phyloP scores from a whole-genome alignment of 768 basidiomycete genomes.

The Tremella yokohamensis region DNA sequence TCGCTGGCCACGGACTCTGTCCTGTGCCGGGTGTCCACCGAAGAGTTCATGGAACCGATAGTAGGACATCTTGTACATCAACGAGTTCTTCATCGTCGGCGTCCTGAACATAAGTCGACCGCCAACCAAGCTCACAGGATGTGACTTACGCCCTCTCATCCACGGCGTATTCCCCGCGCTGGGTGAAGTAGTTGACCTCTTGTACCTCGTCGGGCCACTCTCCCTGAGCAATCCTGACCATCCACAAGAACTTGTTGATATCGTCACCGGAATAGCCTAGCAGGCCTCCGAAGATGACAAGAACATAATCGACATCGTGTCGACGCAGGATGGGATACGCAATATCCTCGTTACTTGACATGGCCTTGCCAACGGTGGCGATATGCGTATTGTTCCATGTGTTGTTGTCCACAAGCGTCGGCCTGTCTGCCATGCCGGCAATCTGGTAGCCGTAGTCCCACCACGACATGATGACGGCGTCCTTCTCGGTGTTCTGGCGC shows the following conservation, averaged over 20 bases:
- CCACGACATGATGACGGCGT: constrained; percentile 96
- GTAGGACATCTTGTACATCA: constrained; percentile 99
- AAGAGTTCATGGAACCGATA: constrained; percentile 89
- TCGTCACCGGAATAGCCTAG: constrained; percentile 95
- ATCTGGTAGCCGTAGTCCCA: constrained; percentile 99
- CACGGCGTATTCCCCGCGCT: constrained; percentile 85
- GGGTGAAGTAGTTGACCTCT: constrained; percentile 89
- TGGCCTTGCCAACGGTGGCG: constrained; percentile 97
- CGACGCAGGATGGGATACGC: constrained; percentile 95
- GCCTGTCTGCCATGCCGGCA: constrained; percentile 95
- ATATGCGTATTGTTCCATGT: constrained; percentile 99
- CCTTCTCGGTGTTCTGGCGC: constrained; percentile 85
- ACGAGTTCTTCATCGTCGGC: constrained; percentile 81
- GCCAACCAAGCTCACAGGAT: not conserved
- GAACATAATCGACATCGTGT: constrained; percentile 92
- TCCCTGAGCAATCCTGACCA: constrained; percentile 74
- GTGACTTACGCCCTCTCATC: constrained; percentile 67
- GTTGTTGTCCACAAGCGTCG: constrained; percentile 96
- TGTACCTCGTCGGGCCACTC: constrained; percentile 98
- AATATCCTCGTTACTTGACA: constrained; percentile 88
- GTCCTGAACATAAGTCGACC: constrained; percentile 51
- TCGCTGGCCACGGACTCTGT: constrained; percentile 84
- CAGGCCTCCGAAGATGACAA: constrained; percentile 94
- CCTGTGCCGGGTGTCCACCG: constrained; percentile 67
- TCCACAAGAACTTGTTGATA: constrained; percentile 99